A percentile compares a stretch with the other conserved stretches of the same genome.
These are phyloP conservation scores for Xylaria sp. DNA, from an alignment of 2,329 filamentous ascomycete genomes.

Conservation along the genomic window DNA sequence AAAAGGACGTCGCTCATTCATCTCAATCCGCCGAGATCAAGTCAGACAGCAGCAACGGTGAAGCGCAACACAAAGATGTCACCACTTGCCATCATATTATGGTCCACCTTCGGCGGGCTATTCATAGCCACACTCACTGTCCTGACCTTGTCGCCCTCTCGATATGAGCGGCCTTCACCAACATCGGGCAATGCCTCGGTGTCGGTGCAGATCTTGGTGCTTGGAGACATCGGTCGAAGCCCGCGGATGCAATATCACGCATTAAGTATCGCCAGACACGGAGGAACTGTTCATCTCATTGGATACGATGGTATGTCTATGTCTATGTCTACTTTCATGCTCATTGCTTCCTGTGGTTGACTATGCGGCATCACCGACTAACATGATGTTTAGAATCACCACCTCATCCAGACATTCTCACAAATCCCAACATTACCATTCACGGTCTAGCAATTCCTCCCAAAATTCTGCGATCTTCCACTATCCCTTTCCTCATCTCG, in stretches of 20 bases:
- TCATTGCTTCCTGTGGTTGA: not conserved
- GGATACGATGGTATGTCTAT: conserved; percentile 78
- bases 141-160: conserved; percentile 51
- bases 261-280: conserved; percentile 86
- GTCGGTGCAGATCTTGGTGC: conserved; percentile 82
- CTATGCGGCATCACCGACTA: not conserved
- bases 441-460: conserved; percentile 77
- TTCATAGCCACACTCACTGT: conserved; percentile 49
- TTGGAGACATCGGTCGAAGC: conserved; percentile 94
- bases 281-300: conserved; percentile 83
- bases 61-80: conserved; percentile 37
- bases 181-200: conserved; percentile 43
- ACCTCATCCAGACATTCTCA: conserved; percentile 79
- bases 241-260: conserved; percentile 99
- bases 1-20: not conserved
- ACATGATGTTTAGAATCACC: conserved; percentile 71
- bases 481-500: conserved; percentile 78
- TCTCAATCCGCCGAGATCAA: not conserved
- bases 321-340: no score
- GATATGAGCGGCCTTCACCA: conserved; percentile 53
- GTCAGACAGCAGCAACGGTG: not conserved
- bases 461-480: conserved; percentile 71
- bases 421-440: conserved; percentile 75
- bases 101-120: conserved; percentile 42
- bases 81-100: conserved; percentile 45